Percentiles rank a stretch among this genome's conserved stretches.
Conservation (phyloP, 768 basidiomycete species). For the Phanerodontia chrysosporium region DNA sequence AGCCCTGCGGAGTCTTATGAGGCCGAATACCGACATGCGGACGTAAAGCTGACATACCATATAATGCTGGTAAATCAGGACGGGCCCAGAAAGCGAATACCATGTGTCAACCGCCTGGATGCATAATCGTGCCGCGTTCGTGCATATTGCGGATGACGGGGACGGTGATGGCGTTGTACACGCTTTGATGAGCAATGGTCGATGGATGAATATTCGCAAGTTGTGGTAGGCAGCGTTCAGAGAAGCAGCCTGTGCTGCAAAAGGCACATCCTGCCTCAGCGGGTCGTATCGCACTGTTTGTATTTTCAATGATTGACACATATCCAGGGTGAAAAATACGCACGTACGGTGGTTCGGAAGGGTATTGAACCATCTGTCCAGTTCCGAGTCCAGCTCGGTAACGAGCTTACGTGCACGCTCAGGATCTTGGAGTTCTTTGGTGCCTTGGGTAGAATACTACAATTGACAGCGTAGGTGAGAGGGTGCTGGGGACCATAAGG, state of each 20-base stretch:
- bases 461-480: background rate
- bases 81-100: constrained; percentile 18
- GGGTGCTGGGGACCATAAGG: background rate
- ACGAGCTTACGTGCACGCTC: constrained; percentile 48
- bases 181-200: constrained; percentile 71
- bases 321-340: background rate
- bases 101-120: constrained; percentile 37
- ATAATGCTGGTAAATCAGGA: background rate
- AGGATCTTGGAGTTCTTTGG: constrained; percentile 29
- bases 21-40: background rate
- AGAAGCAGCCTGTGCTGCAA: constrained; percentile 32
- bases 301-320: too few relatives aligned
- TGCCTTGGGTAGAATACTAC: constrained; percentile 45
- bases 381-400: constrained; percentile 55
- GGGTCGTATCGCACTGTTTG: constrained; percentile 23
- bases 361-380: constrained; percentile 57
- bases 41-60: background rate
- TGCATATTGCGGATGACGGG: constrained; percentile 47
- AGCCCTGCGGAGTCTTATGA: background rate
- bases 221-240: constrained; percentile 42
- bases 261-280: constrained; percentile 11
- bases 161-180: constrained; percentile 34
- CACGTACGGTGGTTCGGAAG: constrained; percentile 50
- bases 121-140: constrained; percentile 42
- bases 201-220: constrained; percentile 63